Evolutionary conservation across 2,329 filamentous ascomycete genomes (phyloP), one percentile per base, ranked within the genome.

Genomic region (Calcarisporium arbuscula): DNA sequence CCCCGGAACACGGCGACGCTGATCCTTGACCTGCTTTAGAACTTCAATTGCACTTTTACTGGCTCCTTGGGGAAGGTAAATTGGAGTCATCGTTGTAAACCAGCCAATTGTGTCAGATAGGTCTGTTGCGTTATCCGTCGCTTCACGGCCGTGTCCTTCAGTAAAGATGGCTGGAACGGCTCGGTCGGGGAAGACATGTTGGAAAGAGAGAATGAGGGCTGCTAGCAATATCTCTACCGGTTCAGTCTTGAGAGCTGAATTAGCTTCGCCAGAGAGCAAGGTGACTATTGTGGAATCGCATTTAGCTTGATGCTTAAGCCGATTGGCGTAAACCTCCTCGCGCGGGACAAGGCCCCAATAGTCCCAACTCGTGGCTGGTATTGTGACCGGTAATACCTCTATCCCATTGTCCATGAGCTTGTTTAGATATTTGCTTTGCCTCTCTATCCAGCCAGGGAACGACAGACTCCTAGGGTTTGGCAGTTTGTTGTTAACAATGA

Each of bases 81-180:
- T 36, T 0, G 58, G 57, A 20, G 42, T 48, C 14, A 61, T 43
- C 4, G 53, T 54, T 1, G 59, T 60, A 39, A 61, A 62, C 58
- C 58, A 62, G 7, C 58, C 60, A 1, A 61, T 54, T 3, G 57
- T 62, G 12, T 48, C 31, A 6, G 54, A 50, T 3, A 57, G 35
- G 36, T 61, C 52, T 11, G 56, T 35, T 3, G 22, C n/a, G 5
- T 44, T 30, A 32, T 49, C 43, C 50, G 48, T 54, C 3, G 52
- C 35, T 22, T 61, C 56, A n/a, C 59, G 48, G 6, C 57, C 59
- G 34, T 62, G 57, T n/a, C 53, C 53, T 35, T 62, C 57, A 25
- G 41, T 51, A 39, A 53, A 58, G 8, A 61, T 47, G 10, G 46
- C 35, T 2, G 57, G 57, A 1, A 38, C 11, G 4, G 36, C 5